Percentiles rank a stretch among this genome's conserved stretches.
Conservation (phyloP, 345 rosid species). For the Leavenworthia alabamica region DNA sequence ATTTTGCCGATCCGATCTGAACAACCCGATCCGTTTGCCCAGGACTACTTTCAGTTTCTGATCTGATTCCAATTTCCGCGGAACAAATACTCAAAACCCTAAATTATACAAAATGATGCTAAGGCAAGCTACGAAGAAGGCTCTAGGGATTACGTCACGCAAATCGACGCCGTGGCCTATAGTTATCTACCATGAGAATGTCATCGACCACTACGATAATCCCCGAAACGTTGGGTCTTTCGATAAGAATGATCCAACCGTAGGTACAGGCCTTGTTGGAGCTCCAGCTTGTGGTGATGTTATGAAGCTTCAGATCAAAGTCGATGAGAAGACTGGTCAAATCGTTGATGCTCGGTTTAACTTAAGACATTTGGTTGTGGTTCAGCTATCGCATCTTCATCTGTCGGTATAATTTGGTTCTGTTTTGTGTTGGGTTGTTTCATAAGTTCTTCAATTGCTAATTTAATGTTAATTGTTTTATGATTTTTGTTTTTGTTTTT, state of each 20-base stretch:
- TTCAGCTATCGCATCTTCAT: slow-evolving; percentile 94
- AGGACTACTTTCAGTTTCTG: background rate
- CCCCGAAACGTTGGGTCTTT: slow-evolving; percentile 95
- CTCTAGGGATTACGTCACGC: slow-evolving; percentile 33
- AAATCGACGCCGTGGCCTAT: slow-evolving; percentile 28
- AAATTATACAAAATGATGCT: slow-evolving; percentile 40
- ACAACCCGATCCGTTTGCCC: too few relatives aligned
- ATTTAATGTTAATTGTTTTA: background rate
- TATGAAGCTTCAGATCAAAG: slow-evolving; percentile 95
- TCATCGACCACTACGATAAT: slow-evolving; percentile 88
- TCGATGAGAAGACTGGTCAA: slow-evolving; percentile 74
- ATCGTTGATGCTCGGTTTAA: slow-evolving; percentile 85
- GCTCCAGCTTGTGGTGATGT: slow-evolving; percentile 99
- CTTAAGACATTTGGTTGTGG: slow-evolving; percentile 99
- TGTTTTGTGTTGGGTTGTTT: background rate
- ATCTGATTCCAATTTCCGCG: background rate
- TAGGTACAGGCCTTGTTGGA: slow-evolving; percentile 94
- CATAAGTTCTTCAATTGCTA: background rate
- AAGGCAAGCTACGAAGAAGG: slow-evolving; percentile 43
- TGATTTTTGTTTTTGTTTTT: background rate
- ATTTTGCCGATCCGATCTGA: too few relatives aligned
- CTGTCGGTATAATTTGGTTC: slow-evolving; percentile 53
- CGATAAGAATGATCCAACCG: slow-evolving; percentile 76
- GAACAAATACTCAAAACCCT: background rate
- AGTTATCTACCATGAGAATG: slow-evolving; percentile 71